Evolutionary conservation across 164 flowering plant species (phyloP).

Genomic region (Euptelea pleiosperma): DNA sequence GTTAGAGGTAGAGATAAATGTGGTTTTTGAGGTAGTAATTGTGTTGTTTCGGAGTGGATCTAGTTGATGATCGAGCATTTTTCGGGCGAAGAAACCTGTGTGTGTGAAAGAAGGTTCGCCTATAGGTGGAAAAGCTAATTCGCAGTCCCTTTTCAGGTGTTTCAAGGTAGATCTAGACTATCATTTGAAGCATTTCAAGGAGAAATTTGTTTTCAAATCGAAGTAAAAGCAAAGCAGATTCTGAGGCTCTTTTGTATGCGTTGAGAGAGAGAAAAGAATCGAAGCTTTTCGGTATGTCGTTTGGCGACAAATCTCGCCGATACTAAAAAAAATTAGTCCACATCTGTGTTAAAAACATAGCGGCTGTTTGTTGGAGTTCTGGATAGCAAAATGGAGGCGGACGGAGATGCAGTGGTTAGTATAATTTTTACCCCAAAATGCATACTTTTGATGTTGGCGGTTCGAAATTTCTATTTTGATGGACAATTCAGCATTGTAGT

Average conservation of each 20-base stretch:
- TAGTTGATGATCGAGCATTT: background rate
- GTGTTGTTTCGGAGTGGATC: conserved; percentile 2
- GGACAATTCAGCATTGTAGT: background rate
- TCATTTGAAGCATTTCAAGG: background rate
- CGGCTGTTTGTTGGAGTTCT: background rate
- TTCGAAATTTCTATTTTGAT: background rate
- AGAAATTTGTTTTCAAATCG: background rate
- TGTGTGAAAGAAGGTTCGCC: background rate
- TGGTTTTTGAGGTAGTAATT: conserved; percentile 2
- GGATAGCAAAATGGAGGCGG: conserved; percentile 21
- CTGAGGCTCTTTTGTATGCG: background rate
- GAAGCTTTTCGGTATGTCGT: background rate
- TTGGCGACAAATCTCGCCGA: conserved; percentile 6
- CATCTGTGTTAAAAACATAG: background rate
- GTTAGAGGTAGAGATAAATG: background rate
- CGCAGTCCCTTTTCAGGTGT: background rate
- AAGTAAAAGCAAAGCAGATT: conserved; percentile 3
- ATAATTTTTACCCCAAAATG: too few relatives aligned
- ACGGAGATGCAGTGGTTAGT: conserved; percentile 24
- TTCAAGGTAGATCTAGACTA: conserved; percentile 2
- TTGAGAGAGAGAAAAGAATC: background rate
- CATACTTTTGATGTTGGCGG: too few relatives aligned
- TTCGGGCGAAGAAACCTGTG: background rate
- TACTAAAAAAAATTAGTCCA: too few relatives aligned
- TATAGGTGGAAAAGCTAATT: too few relatives aligned